phyloP scores from a whole-genome alignment of 2,329 filamentous ascomycete species.

The Zymoseptoria brevis region DNA sequence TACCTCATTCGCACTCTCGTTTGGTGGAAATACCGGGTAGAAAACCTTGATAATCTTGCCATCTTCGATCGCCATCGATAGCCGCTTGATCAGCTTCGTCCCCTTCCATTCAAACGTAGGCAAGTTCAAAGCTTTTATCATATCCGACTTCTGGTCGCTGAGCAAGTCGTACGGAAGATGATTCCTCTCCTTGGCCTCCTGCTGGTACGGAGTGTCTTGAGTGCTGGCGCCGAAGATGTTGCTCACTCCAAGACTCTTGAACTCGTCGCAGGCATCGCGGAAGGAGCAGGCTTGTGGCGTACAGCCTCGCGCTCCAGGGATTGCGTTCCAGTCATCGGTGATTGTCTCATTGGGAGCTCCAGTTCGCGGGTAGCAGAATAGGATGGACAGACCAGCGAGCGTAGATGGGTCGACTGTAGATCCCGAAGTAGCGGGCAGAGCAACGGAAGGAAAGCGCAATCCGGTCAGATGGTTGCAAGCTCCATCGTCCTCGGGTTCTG shows the following conservation, averaged over 20 bases:
- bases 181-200: conserved; percentile 31
- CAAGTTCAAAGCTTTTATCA: conserved; percentile 30
- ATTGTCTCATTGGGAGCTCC: conserved; percentile 34
- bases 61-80: conserved; percentile 34
- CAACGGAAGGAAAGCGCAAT: conserved; percentile 26
- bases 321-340: conserved; percentile 36
- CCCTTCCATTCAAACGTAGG: conserved; percentile 36
- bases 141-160: conserved; percentile 33
- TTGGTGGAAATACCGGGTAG: conserved; percentile 33
- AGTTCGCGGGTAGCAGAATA: conserved; percentile 39
- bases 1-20: conserved; percentile 26
- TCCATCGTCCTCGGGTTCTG: conserved; percentile 35
- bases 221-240: conserved; percentile 35
- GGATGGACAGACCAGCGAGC: conserved; percentile 31
- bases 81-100: conserved; percentile 30
- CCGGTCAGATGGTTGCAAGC: conserved; percentile 32
- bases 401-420: conserved; percentile 27
- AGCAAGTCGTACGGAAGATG: conserved; percentile 36
- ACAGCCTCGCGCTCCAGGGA: conserved; percentile 38
- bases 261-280: conserved; percentile 28
- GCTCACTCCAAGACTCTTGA: conserved; percentile 26
- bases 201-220: conserved; percentile 35
- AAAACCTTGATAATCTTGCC: conserved; percentile 33
- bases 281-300: conserved; percentile 40
- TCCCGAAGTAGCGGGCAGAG: conserved; percentile 30